Conservation (phyloP, 2,329 filamentous ascomycete species). For the Blastomyces gilchristii region DNA sequence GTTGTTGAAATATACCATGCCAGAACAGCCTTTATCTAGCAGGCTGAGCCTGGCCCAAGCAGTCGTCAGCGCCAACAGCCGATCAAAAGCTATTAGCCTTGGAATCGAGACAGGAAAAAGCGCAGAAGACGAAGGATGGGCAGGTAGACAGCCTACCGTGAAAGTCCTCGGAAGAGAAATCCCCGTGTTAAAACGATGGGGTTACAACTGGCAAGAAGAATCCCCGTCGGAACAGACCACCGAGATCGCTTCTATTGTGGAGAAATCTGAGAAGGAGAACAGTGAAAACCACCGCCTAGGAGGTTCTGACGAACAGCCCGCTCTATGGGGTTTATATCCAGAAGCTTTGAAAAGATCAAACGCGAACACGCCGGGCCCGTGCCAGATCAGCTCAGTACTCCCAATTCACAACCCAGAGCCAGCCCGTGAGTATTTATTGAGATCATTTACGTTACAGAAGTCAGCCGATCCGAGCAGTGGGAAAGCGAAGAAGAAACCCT, state of each 20-base stretch:
- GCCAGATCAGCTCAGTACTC: slow-evolving; percentile 41
- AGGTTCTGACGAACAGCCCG: slow-evolving; percentile 29
- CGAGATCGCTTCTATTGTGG: background rate
- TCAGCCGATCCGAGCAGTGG: slow-evolving; percentile 12
- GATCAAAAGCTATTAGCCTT: slow-evolving; percentile 63
- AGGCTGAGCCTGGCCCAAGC: slow-evolving; percentile 73
- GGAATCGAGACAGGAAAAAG: slow-evolving; percentile 57
- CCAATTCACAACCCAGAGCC: slow-evolving; percentile 65
- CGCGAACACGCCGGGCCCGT: slow-evolving; percentile 17
- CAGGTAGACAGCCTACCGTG: slow-evolving; percentile 63
- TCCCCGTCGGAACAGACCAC: slow-evolving; percentile 21
- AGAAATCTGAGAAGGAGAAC: slow-evolving; percentile 4
- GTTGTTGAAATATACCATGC: slow-evolving; percentile 69
- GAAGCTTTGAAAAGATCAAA: slow-evolving; percentile 45
- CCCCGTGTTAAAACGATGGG: slow-evolving; percentile 64
- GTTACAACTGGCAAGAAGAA: slow-evolving; percentile 52
- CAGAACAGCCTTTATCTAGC: slow-evolving; percentile 75
- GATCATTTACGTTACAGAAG: slow-evolving; percentile 31
- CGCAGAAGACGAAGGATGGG: slow-evolving; percentile 62
- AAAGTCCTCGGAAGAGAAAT: slow-evolving; percentile 64
- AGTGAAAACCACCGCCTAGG: slow-evolving; percentile 5
- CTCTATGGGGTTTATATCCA: slow-evolving; percentile 50
- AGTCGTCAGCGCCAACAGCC: slow-evolving; percentile 70
- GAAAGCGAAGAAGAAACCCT: slow-evolving; percentile 34
- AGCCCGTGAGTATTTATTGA: slow-evolving; percentile 50